phyloP scores from a whole-genome alignment of 1,139 yeast species.

The Magnusiomyces clavatus region DNA sequence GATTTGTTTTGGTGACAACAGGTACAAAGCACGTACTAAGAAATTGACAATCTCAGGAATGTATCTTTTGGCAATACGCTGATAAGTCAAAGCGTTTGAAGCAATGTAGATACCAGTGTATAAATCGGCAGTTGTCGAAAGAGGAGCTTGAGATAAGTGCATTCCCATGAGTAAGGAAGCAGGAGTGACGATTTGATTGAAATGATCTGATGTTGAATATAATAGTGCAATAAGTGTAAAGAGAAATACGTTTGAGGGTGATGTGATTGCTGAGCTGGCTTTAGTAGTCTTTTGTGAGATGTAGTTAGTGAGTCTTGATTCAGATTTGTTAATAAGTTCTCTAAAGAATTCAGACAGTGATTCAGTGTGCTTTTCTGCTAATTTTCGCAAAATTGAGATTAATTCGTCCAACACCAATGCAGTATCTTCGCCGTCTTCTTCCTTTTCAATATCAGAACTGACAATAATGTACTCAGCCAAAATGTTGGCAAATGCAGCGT shows the following conservation, averaged over 20 bases:
- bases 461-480: conserved; percentile 56
- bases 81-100: conserved; percentile 61
- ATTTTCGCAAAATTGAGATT: conserved; percentile 44
- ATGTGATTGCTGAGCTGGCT: conserved; percentile 18
- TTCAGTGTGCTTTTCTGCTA: conserved; percentile 61
- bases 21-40: conserved; percentile 33
- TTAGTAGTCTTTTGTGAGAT: conserved; percentile 5
- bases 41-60: conserved; percentile 71
- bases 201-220: conserved; percentile 93
- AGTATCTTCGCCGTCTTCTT: conserved; percentile 22
- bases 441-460: conserved; percentile 35
- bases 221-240: conserved; percentile 65
- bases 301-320: conserved; percentile 5
- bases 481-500: conserved; percentile 57
- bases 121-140: conserved; percentile 34
- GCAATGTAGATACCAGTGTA: conserved; percentile 53
- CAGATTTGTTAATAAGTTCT: conserved; percentile 31
- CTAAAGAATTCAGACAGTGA: conserved; percentile 53
- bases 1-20: conserved; percentile 12
- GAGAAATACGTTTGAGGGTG: conserved; percentile 50
- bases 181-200: conserved; percentile 86
- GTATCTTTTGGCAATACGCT: conserved; percentile 68
- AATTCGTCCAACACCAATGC: conserved; percentile 39
- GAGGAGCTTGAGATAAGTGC: conserved; percentile 46
- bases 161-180: conserved; percentile 67